Evolutionary conservation across 768 basidiomycete species (phyloP), one percentile per base, ranked within the genome.

Genomic region (Tulasnella sp.): DNA sequence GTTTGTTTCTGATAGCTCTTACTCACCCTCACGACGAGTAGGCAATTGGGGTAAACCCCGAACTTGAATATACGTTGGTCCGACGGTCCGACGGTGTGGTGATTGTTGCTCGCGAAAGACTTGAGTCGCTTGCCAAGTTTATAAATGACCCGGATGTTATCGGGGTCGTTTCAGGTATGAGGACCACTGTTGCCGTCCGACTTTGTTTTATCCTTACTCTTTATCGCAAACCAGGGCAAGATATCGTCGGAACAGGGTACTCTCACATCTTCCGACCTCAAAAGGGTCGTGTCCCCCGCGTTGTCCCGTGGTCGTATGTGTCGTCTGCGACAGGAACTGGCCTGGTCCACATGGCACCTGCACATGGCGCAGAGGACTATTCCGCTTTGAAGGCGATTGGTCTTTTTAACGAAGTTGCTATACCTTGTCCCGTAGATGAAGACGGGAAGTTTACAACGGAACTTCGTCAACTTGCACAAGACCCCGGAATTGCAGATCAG

Each of bases 361-460:
- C 89, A 1, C 94, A 98, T 64, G 94, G 93, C 15, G 76, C 78
- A 8, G 94, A 99, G 63, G 94, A 99, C 68, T 99, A 94, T 65
- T 75, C 77, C 29, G 75, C 80, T 5, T 89, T 87, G 71, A 62
- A 63, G 0, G 62, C 71, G 0, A 71, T 79, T 2, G 77, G 75
- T 29, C 70, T 81, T 23, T 66, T 84, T n/a, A 53, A 59, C 32
- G 48, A 57, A 6, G 68, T 76, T 11, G 68, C 70, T 25, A 72
- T 93, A 41, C 49, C 86, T 9, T 94, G 87, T 62, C 91, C 96
- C 53, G 88, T 98, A 12, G 83, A 91, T 36, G 74, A 71, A 3
- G 77, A 77, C 15, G 94, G 94, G 0, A 72, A 74, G 45, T 93
- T 91, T 69, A 81, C 78, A 0, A 59, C 68, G 1, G 72, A 76